Conservation (phyloP, 139 green algal genomes). For the Chlamydomonas sphaeroides region DNA sequence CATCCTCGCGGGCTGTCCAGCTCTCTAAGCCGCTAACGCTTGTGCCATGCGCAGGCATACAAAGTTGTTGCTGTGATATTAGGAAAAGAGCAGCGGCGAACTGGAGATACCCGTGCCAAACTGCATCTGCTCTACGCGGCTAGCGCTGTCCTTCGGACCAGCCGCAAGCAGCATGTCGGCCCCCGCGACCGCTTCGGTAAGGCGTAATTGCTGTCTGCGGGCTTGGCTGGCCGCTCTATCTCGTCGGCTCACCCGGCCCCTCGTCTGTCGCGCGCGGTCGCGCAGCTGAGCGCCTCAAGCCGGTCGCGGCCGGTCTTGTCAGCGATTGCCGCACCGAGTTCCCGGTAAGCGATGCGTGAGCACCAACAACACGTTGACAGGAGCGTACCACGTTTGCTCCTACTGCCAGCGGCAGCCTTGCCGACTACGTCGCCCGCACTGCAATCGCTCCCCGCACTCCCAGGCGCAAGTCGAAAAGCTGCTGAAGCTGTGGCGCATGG, state of each 20-base stretch:
- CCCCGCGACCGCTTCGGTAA: not conserved
- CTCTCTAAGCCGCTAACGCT: too few species aligned
- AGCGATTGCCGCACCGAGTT: constrained; percentile 4
- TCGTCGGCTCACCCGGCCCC: too few species aligned
- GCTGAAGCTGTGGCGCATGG: constrained; percentile 20
- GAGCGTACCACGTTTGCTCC: not conserved
- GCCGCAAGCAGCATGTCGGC: constrained; percentile 5
- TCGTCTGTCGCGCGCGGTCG: not conserved
- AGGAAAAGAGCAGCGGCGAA: constrained; percentile 12
- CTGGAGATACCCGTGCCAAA: not conserved
- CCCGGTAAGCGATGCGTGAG: not conserved
- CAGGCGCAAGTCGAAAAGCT: constrained; percentile 30
- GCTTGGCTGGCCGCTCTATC: too few species aligned
- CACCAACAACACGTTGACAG: not conserved
- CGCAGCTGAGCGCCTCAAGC: constrained; percentile 36
- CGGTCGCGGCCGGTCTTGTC: not conserved
- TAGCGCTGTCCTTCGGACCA: not conserved
- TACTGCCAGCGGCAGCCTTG: not conserved
- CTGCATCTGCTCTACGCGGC: constrained; percentile 18
- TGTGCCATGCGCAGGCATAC: constrained; percentile 1
- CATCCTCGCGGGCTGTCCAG: too few species aligned
- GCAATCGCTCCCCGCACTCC: not conserved
- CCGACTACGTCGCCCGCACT: too few species aligned
- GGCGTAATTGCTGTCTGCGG: too few species aligned
- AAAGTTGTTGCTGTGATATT: constrained; percentile 14